Conservation (phyloP, 192 early-diverging fungal species). For the Coemansia asiatica region DNA sequence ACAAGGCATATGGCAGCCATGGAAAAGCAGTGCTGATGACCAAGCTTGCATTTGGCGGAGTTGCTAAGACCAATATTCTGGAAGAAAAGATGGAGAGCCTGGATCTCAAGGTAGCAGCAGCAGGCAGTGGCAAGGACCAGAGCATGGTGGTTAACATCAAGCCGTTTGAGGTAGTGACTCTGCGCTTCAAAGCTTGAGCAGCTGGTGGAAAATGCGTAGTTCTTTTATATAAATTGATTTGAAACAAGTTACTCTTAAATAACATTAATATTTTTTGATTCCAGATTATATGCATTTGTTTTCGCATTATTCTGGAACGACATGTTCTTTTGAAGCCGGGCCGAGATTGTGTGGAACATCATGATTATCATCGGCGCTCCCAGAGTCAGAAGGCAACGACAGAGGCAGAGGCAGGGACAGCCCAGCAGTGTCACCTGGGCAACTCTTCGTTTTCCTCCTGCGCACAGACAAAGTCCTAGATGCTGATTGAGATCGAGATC, state of each 20-base stretch:
- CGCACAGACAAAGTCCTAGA: too few relatives aligned
- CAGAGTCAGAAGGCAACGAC: too few relatives aligned
- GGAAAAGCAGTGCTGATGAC: conserved; percentile 25
- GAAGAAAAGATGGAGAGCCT: conserved; percentile 23
- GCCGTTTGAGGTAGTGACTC: conserved; percentile 44
- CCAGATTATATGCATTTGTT: too few relatives aligned
- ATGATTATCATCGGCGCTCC: too few relatives aligned
- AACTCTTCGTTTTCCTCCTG: too few relatives aligned
- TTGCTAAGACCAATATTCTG: conserved; percentile 37
- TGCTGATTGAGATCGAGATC: neutral
- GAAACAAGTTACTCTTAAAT: too few relatives aligned
- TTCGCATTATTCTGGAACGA: too few relatives aligned
- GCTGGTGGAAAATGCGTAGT: neutral
- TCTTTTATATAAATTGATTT: conserved; percentile 2
- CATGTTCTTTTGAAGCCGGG: too few relatives aligned
- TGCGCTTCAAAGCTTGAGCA: neutral
- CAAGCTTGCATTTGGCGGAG: conserved; percentile 11
- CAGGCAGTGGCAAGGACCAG: neutral
- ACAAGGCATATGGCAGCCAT: conserved; percentile 88
- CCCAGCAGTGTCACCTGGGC: too few relatives aligned
- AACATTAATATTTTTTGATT: too few relatives aligned
- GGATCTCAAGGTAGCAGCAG: conserved; percentile 1
- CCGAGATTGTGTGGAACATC: too few relatives aligned
- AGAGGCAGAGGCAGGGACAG: too few relatives aligned
- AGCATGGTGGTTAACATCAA: conserved; percentile 22